Base-by-base conservation (phyloP, 2,329 filamentous ascomycete species). In the Apiospora sp. region DNA sequence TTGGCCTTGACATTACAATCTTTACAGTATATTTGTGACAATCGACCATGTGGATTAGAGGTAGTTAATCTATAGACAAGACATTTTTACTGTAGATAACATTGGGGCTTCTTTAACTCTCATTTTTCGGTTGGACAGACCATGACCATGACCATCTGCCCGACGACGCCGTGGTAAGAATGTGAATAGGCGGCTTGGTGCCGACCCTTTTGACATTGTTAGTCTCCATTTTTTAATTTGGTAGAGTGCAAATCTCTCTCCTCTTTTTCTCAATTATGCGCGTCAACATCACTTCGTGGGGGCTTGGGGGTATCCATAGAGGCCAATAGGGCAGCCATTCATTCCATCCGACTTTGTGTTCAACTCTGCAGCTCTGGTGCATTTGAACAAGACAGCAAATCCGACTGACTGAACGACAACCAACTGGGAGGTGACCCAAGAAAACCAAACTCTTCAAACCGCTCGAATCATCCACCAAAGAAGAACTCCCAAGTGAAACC, bases 201-300 rank as follows among this genome's bases (percentile, higher is more conserved):
- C 22, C 58, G 19, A n/a, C 34, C 14, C 58, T 41, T 34, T 41
- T 37, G 58, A 64, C 19, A 64, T 41, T 41, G 41, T 24, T 41
- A 41, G 4, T 41, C 22, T 64, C 19, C 16, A 8, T 34, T 8
- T 37, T 41, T 41, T 37, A 10, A 10, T 37, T 37, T 37, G 27
- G 51, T 58, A 41, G 34, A 24, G 58, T 41, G 22, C n/a, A 64
- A 41, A n/a, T 41, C 3, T 64, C 19, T 64, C 34, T 64, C 34
- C 58, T 64, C 58, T 64, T 64, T 64, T 41, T n/a, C 34, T 64
- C 58, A 22, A 41, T 64, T 41, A 64, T 64, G 22, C 30, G 34
- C 34, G 58, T 64, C 34, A 64, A 64, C 34, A 64, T 61, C 54
- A 61, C 54, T 61, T 61, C 54, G 54, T 64, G 58, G 34, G 58